A percentile compares a stretch with the other conserved stretches of the same genome.
phyloP scores from a whole-genome alignment of 2,329 filamentous ascomycete genomes.

The Ophiostoma sp. region DNA sequence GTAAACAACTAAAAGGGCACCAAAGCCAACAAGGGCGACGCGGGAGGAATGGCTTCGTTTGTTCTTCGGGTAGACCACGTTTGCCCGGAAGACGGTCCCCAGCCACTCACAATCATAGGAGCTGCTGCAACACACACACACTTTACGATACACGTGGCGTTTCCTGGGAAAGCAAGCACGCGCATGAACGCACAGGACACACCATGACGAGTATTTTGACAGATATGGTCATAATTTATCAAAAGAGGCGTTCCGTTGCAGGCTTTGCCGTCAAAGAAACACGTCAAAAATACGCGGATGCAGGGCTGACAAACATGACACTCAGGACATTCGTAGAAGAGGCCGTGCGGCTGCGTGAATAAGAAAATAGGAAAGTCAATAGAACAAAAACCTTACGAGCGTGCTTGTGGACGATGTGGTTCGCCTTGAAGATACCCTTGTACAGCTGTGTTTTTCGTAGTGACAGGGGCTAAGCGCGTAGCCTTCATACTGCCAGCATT shows the following conservation, averaged over 20 bases:
- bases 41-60: background rate
- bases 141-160: conserved; percentile 1
- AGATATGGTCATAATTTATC: background rate
- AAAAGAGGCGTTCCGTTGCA: background rate
- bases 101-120: background rate
- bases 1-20: background rate
- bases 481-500: background rate
- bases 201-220: background rate
- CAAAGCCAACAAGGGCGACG: background rate
- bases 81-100: background rate
- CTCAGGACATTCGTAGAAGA: background rate
- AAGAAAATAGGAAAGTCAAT: background rate
- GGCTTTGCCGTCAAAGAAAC: background rate
- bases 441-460: background rate
- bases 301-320: background rate
- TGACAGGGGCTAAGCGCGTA: background rate
- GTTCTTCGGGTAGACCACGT: background rate
- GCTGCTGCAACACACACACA: background rate
- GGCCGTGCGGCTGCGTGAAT: background rate
- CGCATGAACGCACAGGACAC: background rate
- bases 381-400: background rate
- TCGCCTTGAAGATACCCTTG: background rate
- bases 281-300: background rate
- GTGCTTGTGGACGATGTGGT: background rate
- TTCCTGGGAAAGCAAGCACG: background rate